These are phyloP conservation scores for Penicillium verrucosum DNA, from an alignment of 2,329 filamentous ascomycete genomes.

Conservation along the genomic window DNA sequence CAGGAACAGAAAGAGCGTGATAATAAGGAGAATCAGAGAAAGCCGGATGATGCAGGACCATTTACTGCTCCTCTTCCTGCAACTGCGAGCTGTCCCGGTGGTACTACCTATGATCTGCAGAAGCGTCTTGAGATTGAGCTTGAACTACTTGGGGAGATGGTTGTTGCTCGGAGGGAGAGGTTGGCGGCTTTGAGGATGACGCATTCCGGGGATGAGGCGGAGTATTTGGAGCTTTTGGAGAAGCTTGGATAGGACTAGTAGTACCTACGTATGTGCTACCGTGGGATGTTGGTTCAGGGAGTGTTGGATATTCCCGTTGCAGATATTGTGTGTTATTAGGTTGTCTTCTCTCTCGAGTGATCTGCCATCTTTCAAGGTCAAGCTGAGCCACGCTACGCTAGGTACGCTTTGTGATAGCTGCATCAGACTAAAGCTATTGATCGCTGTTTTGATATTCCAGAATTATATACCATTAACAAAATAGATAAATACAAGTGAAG, in stretches of 20 bases:
- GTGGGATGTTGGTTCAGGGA: neutral
- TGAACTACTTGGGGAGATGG: neutral
- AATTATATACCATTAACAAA: conserved; percentile 2
- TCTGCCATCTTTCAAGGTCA: too few relatives aligned
- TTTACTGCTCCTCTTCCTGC: neutral
- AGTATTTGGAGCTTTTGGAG: neutral
- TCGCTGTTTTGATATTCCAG: neutral
- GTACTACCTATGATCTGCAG: neutral
- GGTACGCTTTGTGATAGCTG: neutral
- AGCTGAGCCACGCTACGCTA: too few relatives aligned
- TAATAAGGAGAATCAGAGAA: too few relatives aligned
- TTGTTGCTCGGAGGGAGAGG: neutral
- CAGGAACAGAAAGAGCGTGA: neutral
- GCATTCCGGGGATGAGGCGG: neutral
- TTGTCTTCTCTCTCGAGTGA: neutral
- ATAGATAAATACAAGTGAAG: neutral
- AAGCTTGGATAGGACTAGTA: neutral
- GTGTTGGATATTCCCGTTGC: neutral
- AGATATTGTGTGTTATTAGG: neutral
- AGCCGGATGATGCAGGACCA: neutral
- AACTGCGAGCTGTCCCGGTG: neutral
- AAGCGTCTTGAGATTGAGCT: neutral
- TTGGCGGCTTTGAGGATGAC: neutral
- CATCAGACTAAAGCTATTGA: neutral
- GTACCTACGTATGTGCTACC: too few relatives aligned